Evolutionary conservation across 1,139 yeast genomes (phyloP).

Genomic region (Casaregolazyma suthepensis): DNA sequence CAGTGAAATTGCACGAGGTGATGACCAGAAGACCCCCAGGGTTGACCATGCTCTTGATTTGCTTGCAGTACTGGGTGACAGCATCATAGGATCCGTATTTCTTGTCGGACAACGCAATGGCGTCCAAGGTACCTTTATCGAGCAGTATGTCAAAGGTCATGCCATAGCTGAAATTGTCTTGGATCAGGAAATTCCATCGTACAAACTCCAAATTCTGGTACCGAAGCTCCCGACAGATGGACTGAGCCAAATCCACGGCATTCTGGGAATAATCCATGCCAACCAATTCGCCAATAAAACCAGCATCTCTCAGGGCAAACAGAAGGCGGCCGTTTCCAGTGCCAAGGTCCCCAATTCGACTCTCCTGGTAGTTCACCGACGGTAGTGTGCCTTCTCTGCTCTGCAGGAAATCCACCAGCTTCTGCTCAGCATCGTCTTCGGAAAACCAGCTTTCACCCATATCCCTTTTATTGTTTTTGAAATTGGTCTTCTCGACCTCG

Average conservation of each 20-base stretch:
- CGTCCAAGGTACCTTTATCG: constrained; percentile 95
- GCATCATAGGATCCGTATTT: constrained; percentile 42
- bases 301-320: constrained; percentile 61
- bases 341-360: constrained; percentile 70
- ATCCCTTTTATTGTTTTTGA: constrained; percentile 65
- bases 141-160: constrained; percentile 60
- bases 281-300: constrained; percentile 43
- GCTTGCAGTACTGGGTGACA: constrained; percentile 56
- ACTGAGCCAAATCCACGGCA: constrained; percentile 66
- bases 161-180: constrained; percentile 36
- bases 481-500: constrained; percentile 62
- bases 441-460: constrained; percentile 97
- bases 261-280: constrained; percentile 86
- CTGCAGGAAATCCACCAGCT: constrained; percentile 62
- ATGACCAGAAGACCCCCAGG: constrained; percentile 48
- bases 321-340: constrained; percentile 93
- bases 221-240: constrained; percentile 37
- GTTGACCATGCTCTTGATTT: constrained; percentile 53
- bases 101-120: constrained; percentile 79
- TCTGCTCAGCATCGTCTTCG: constrained; percentile 84
- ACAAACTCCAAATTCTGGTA: not conserved
- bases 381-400: constrained; percentile 16
- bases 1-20: constrained; percentile 95
- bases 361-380: constrained; percentile 18
- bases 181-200: constrained; percentile 6